These are phyloP conservation scores for Dryas octopetala DNA, from an alignment of 306 rosid species.

Conservation along the genomic window DNA sequence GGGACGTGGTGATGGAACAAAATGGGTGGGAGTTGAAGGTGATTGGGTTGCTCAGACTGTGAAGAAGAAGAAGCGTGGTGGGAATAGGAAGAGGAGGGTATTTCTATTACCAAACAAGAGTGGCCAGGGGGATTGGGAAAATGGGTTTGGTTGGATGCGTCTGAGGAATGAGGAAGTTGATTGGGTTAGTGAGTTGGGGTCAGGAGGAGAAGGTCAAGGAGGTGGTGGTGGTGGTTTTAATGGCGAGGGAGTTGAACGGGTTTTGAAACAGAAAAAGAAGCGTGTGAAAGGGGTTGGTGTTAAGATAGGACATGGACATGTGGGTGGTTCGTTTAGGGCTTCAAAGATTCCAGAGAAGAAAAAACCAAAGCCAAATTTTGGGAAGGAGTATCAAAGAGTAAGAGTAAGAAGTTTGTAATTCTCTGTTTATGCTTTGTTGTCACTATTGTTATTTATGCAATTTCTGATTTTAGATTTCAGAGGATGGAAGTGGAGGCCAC, in stretches of 20 bases:
- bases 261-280: not conserved
- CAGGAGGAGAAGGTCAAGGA: not conserved
- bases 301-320: not conserved
- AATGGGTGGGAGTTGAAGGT: not conserved
- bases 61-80: not conserved
- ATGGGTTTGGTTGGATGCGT: not conserved
- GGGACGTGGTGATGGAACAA: not conserved
- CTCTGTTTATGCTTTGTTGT: not conserved
- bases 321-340: not conserved
- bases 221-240: not conserved
- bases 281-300: not conserved
- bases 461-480: conserved; percentile 24
- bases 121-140: not conserved
- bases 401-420: not conserved
- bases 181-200: not conserved
- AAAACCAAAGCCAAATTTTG: not conserved
- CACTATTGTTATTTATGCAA: not conserved
- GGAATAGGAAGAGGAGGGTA: not conserved
- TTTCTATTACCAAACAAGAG: no score
- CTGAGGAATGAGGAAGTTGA: not conserved
- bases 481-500: conserved; percentile 33
- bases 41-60: not conserved
- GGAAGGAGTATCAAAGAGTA: not conserved
- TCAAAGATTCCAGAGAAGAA: not conserved
- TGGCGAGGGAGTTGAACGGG: not conserved